Percentiles rank a stretch among this genome's conserved stretches.
phyloP scores from a whole-genome alignment of 2,329 filamentous ascomycete genomes.

The Cladophialophora immunda region DNA sequence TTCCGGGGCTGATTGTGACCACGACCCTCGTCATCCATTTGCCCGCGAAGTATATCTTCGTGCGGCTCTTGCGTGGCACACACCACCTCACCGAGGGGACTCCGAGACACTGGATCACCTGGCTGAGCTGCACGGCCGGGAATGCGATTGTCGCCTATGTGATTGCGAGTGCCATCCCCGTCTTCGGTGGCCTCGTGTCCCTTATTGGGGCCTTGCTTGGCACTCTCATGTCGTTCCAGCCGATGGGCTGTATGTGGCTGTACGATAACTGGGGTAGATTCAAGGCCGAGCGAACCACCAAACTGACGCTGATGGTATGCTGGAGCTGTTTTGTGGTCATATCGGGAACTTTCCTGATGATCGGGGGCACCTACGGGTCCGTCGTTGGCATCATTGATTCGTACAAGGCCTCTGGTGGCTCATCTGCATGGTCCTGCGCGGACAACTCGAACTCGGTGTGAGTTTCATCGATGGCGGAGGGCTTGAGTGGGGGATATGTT shows the following conservation, averaged over 20 bases:
- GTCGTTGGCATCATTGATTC: constrained; percentile 40
- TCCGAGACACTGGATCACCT: constrained; percentile 62
- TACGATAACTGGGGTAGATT: constrained; percentile 57
- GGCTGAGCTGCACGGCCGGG: constrained; percentile 57
- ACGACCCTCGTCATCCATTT: constrained; percentile 50
- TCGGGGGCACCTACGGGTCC: constrained; percentile 57
- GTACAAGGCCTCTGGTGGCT: constrained; percentile 30
- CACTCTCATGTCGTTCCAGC: constrained; percentile 60
- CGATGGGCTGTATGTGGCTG: constrained; percentile 62
- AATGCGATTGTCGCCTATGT: constrained; percentile 58
- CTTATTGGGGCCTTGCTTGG: constrained; percentile 57
- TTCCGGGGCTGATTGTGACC: constrained; percentile 50
- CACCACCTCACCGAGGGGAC: constrained; percentile 49
- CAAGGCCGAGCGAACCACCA: constrained; percentile 46
- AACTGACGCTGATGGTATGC: constrained; percentile 46
- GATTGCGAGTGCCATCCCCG: constrained; percentile 62
- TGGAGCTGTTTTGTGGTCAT: constrained; percentile 53
- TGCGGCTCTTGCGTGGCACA: constrained; percentile 47
- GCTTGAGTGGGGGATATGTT: neutral
- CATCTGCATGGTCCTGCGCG: constrained; percentile 28
- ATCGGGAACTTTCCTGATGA: constrained; percentile 56
- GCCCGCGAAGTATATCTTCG: constrained; percentile 47
- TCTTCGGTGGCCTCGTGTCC: constrained; percentile 59
- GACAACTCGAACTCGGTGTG: constrained; percentile 32
- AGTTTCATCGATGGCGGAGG: neutral